Evolutionary conservation across 208 protist genomes (phyloP).

Genomic region (Trypanosoma lewisi): DNA sequence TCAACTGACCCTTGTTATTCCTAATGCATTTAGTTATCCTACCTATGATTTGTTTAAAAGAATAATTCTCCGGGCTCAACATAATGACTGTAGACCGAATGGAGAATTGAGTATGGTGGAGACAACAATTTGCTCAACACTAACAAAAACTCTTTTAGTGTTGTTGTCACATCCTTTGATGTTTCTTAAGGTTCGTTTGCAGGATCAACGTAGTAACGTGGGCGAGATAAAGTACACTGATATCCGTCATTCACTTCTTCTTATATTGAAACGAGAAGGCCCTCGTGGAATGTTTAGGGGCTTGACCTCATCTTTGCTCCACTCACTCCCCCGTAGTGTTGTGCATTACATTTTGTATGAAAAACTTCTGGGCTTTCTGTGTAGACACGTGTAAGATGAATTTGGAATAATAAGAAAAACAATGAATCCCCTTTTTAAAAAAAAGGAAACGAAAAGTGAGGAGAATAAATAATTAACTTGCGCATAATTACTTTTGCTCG

Average conservation of each 20-base stretch:
- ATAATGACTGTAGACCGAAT: not conserved
- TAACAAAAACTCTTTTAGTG: constrained; percentile 65
- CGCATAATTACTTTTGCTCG: too few species aligned
- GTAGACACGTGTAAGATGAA: not conserved
- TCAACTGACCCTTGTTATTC: constrained; percentile 77
- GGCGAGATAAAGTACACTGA: constrained; percentile 63
- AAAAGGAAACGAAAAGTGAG: too few species aligned
- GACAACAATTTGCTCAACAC: constrained; percentile 66
- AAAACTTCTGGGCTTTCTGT: constrained; percentile 50
- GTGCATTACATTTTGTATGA: constrained; percentile 83
- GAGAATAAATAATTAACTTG: too few species aligned
- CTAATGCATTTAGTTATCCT: constrained; percentile 70
- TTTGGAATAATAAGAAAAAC: too few species aligned
- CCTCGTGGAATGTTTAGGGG: constrained; percentile 68
- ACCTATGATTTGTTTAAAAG: constrained; percentile 82
- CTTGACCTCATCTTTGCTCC: constrained; percentile 53
- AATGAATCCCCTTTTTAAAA: too few species aligned
- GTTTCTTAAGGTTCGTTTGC: constrained; percentile 73
- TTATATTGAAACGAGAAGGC: constrained; percentile 65
- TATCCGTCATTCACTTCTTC: constrained; percentile 42
- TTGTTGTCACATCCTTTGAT: constrained; percentile 76
- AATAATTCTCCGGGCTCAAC: constrained; percentile 38
- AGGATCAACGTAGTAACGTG: constrained; percentile 64
- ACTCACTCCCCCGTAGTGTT: constrained; percentile 74
- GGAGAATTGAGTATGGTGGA: constrained; percentile 56